Evolutionary conservation across 495 filamentous ascomycete genomes (phyloP), one percentile per base, ranked within the genome.

Genomic region (Xylaria palmicola): DNA sequence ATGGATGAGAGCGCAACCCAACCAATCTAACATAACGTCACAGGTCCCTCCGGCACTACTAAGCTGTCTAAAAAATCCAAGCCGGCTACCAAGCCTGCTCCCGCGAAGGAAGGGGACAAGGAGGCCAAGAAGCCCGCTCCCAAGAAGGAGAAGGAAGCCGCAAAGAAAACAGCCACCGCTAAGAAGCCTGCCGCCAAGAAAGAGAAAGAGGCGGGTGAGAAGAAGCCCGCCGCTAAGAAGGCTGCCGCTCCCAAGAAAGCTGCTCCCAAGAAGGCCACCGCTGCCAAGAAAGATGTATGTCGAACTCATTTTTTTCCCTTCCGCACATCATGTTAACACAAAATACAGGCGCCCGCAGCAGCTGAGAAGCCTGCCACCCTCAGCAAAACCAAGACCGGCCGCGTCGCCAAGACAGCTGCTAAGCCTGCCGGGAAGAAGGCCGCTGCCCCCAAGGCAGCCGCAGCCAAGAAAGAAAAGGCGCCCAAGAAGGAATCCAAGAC

Each of bases 61-160:
- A 99, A 99, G 87, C 89, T 99, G 44, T 90, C 88, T 29, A 96
- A 95, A 86, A 95, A 96, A 82, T 79, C 80, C 27, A 77, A 78
- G 70, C 64, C 73, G 27, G 69, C 74, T 56, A 67, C 72, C 39
- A 76, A 77, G 65, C 74, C 84, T 40, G 81, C 78, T 27, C 72
- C 78, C 26, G 72, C 76, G 40, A 80, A 81, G 77, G 68, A 76
- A 41, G 51, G 59, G 52, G 71, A 85, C 72, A 83, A 82, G 72
- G 77, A 75, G 15, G 68, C 74, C 61, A 72, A 69, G 69, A 65
- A 70, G 29, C 55, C 70, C 29, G 60, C 68, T 9, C 67, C 68
- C 57, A 71, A 72, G 70, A 72, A 80, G 69, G 75, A 76, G 68
- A 79, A 81, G 74, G 63, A 71, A 29, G 64, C 71, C 32, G 69